Percentiles rank a stretch among this genome's conserved stretches.
Evolutionary conservation across 805 yeast species (phyloP).

Genomic region (Schwanniomyces pseudopolymorphus): DNA sequence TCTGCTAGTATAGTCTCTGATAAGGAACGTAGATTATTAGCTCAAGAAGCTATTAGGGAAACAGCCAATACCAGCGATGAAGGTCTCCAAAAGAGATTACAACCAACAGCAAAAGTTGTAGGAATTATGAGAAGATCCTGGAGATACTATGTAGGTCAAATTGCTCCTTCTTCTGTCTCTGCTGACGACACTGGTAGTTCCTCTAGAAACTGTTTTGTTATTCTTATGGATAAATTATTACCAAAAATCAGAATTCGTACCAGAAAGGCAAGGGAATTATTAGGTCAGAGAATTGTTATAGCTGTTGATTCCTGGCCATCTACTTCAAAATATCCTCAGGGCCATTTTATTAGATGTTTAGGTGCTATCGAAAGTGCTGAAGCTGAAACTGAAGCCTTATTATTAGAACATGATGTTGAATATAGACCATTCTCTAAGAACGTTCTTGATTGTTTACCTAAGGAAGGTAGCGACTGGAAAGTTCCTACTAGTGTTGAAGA

Average conservation of each 20-base stretch:
- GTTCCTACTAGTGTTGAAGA: conserved; percentile 66
- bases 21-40: conserved; percentile 67
- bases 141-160: conserved; percentile 95
- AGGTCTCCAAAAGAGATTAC: conserved; percentile 46
- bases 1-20: conserved; percentile 53
- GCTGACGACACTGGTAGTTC: conserved; percentile 58
- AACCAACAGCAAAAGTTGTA: conserved; percentile 94
- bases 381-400: conserved; percentile 94
- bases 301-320: conserved; percentile 93
- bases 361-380: conserved; percentile 90
- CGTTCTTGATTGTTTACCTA: conserved; percentile 88
- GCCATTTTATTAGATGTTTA: conserved; percentile 86
- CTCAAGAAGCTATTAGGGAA: conserved; percentile 71
- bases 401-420: conserved; percentile 94
- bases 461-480: conserved; percentile 90
- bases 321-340: conserved; percentile 82
- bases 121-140: conserved; percentile 88
- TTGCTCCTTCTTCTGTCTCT: conserved; percentile 71
- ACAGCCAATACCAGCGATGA: conserved; percentile 44
- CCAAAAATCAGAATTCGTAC: conserved; percentile 88
- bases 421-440: conserved; percentile 92
- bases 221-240: conserved; percentile 83
- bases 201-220: conserved; percentile 75
- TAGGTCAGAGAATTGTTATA: conserved; percentile 89
- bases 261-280: conserved; percentile 75